These are phyloP conservation scores for Vachellia collinsii DNA, from an alignment of 306 rosid genomes.

Conservation along the genomic window DNA sequence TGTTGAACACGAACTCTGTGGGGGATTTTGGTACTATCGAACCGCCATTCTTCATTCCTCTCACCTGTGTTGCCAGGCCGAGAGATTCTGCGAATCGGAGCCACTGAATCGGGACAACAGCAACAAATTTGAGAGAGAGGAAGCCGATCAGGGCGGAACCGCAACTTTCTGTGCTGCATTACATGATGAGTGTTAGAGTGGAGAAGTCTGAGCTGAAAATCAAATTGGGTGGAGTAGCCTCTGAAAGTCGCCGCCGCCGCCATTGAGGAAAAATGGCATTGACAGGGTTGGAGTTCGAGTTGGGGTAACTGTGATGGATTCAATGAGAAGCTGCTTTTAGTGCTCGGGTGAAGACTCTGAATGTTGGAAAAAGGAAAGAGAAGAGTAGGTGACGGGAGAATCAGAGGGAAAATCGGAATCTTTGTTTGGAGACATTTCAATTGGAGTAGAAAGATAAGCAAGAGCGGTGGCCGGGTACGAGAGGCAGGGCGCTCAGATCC, in stretches of 20 bases:
- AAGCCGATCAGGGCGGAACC: not conserved
- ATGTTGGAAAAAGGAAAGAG: not conserved
- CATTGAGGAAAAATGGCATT: constrained; percentile 1
- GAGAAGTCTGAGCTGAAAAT: not conserved
- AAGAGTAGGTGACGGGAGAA: not conserved
- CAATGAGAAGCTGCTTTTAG: not conserved
- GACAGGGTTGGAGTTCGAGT: not conserved
- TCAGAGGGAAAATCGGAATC: not conserved
- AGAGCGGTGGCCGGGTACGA: not conserved
- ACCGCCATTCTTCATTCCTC: not conserved
- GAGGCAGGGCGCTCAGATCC: not conserved
- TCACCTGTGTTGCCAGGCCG: not conserved
- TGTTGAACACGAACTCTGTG: not conserved
- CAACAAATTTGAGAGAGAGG: not conserved
- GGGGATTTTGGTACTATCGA: not conserved
- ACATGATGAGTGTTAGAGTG: not conserved
- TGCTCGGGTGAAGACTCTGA: not conserved
- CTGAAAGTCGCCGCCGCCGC: constrained; percentile 8
- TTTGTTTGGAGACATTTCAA: not conserved
- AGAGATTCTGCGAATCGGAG: not conserved
- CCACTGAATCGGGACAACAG: not conserved
- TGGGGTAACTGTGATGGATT: not conserved
- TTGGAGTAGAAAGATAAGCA: not conserved
- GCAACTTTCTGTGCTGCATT: not conserved
- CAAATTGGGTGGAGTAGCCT: not conserved